phyloP scores from a whole-genome alignment of 768 basidiomycete species.

The Suillus variegatus region DNA sequence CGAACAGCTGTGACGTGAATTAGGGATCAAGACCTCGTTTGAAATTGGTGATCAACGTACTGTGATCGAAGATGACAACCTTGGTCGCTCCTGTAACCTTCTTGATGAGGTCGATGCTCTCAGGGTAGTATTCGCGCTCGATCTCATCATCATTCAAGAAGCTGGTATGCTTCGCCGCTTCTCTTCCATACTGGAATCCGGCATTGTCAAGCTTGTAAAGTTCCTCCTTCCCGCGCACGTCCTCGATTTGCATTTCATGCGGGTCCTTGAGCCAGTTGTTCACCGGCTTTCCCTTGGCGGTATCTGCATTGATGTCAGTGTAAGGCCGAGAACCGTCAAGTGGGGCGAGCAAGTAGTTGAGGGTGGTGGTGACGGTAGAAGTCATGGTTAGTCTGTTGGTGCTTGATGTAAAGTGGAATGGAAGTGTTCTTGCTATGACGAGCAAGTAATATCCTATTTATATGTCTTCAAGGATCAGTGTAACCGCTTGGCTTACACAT shows the following conservation, averaged over 20 bases:
- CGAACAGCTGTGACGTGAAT: not conserved
- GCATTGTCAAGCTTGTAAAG: slow-evolving; percentile 34
- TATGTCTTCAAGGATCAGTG: too few species aligned
- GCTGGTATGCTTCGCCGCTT: slow-evolving; percentile 23
- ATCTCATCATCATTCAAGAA: slow-evolving; percentile 40
- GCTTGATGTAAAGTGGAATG: too few species aligned
- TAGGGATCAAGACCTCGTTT: not conserved
- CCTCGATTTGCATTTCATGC: slow-evolving; percentile 25
- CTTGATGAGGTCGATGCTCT: slow-evolving; percentile 41
- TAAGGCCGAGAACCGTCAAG: too few species aligned
- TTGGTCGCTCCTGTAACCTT: slow-evolving; percentile 38
- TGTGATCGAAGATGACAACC: slow-evolving; percentile 45
- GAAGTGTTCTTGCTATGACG: too few species aligned
- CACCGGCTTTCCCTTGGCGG: too few species aligned
- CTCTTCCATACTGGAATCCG: slow-evolving; percentile 36
- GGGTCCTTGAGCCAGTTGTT: slow-evolving; percentile 25
- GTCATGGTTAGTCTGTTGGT: too few species aligned
- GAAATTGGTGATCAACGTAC: slow-evolving; percentile 19
- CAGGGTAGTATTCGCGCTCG: slow-evolving; percentile 39
- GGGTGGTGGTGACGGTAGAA: too few species aligned
- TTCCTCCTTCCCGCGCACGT: slow-evolving; percentile 37
- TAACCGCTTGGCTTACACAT: too few species aligned
- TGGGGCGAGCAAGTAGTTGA: too few species aligned
- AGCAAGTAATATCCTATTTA: too few species aligned
- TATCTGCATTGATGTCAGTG: too few species aligned